Evolutionary conservation across 768 basidiomycete species (phyloP).

Genomic region (Tephrocybe sp.): DNA sequence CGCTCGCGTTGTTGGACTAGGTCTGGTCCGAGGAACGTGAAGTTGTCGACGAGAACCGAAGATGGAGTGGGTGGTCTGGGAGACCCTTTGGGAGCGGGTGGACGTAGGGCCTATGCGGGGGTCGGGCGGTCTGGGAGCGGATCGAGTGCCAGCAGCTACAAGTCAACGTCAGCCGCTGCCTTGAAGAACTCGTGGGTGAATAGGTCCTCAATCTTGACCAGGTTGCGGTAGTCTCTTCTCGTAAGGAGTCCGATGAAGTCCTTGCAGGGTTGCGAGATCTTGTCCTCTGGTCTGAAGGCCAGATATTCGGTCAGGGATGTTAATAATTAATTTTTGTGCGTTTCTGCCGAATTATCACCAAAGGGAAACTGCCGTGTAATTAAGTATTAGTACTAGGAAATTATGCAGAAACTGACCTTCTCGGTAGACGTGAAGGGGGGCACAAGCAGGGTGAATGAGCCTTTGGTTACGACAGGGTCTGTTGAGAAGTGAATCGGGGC

Average conservation of each 20-base stretch:
- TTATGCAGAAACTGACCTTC: too few relatives aligned
- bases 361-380: conserved; percentile 9
- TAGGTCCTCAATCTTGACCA: neutral
- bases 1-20: too few relatives aligned
- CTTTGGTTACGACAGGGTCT: neutral
- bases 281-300: neutral
- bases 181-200: conserved; percentile 10
- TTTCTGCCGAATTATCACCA: neutral
- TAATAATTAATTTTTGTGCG: neutral
- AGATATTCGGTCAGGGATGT: conserved; percentile 4
- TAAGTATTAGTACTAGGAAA: too few relatives aligned
- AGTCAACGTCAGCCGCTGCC: neutral
- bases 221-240: neutral
- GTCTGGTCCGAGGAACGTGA: too few relatives aligned
- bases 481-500: neutral
- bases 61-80: too few relatives aligned
- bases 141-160: conserved; percentile 3
- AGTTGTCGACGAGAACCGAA: too few relatives aligned
- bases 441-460: neutral
- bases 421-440: conserved; percentile 1
- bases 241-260: conserved; percentile 4
- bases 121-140: neutral
- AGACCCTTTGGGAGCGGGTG: neutral
- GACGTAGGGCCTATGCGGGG: conserved; percentile 4
- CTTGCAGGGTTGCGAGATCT: conserved; percentile 1